These are phyloP conservation scores for Ganoderma resinaceum DNA, from an alignment of 1,284 basidiomycete species.

Conservation along the genomic window DNA sequence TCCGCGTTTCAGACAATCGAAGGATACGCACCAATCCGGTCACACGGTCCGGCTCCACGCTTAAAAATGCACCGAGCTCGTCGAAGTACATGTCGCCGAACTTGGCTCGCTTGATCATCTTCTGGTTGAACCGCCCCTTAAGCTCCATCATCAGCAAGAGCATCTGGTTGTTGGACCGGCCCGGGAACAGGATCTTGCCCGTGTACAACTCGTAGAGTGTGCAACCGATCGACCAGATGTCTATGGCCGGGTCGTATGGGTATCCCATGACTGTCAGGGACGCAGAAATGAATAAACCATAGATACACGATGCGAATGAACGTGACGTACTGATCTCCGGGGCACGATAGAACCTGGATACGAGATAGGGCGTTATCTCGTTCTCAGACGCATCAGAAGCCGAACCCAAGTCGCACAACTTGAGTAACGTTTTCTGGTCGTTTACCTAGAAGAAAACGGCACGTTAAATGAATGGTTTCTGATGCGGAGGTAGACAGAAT, in stretches of 20 bases:
- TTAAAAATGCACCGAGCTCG: conserved; percentile 84
- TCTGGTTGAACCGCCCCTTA: conserved; percentile 92
- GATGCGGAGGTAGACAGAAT: background rate
- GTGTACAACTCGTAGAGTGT: conserved; percentile 98
- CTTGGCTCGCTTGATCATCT: conserved; percentile 93
- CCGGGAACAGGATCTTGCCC: conserved; percentile 98
- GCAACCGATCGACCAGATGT: conserved; percentile 98
- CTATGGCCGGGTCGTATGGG: conserved; percentile 93
- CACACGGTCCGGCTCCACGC: conserved; percentile 83
- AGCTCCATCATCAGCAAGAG: conserved; percentile 96
- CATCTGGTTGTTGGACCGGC: conserved; percentile 98
- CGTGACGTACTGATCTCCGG: conserved; percentile 92
- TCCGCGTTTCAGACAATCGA: background rate
- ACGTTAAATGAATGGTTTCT: conserved; percentile 10
- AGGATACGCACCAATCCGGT: conserved; percentile 75
- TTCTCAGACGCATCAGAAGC: conserved; percentile 94
- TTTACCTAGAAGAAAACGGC: conserved; percentile 73
- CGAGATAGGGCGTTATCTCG: conserved; percentile 98
- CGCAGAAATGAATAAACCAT: conserved; percentile 13
- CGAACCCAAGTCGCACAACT: conserved; percentile 96
- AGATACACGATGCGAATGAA: background rate
- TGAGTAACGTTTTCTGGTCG: conserved; percentile 92
- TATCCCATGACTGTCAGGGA: conserved; percentile 82
- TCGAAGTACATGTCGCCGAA: conserved; percentile 96
- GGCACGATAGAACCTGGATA: conserved; percentile 97